phyloP scores from a whole-genome alignment of 805 yeast species.

The Cyberlindnera samutprakarnensis region DNA sequence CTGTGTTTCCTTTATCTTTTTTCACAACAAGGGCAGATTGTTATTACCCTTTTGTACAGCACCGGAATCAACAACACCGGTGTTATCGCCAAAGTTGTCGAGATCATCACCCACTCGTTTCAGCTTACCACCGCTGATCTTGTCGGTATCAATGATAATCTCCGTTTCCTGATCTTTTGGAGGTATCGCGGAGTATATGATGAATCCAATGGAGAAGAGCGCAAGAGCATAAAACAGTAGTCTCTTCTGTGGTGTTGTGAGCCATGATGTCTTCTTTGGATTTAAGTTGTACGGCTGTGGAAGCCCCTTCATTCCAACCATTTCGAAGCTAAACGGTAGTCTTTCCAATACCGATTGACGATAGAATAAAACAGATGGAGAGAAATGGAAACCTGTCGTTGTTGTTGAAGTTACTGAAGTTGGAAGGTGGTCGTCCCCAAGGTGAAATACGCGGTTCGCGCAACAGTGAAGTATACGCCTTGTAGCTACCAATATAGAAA shows the following conservation, averaged over 20 bases:
- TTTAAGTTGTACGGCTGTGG: constrained; percentile 37
- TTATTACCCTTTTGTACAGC: too few relatives aligned
- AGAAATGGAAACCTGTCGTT: too few relatives aligned
- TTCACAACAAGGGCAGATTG: too few relatives aligned
- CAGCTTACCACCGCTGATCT: neutral
- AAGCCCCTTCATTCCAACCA: constrained; percentile 27
- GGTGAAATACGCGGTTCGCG: too few relatives aligned
- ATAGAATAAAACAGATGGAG: too few relatives aligned
- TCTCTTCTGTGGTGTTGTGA: constrained; percentile 44
- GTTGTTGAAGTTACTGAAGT: too few relatives aligned
- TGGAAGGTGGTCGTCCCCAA: too few relatives aligned
- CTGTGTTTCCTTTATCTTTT: too few relatives aligned
- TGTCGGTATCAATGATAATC: constrained; percentile 22
- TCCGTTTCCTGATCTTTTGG: constrained; percentile 13
- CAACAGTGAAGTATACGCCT: too few relatives aligned
- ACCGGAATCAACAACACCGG: neutral
- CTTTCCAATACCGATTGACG: too few relatives aligned
- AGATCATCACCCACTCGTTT: constrained; percentile 1
- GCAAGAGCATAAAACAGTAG: constrained; percentile 30
- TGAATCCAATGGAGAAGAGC: constrained; percentile 25
- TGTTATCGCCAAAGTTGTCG: neutral
- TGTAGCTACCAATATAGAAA: too few relatives aligned
- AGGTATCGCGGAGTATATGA: constrained; percentile 24
- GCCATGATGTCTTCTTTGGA: constrained; percentile 20
- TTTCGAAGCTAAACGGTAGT: too few relatives aligned